Evolutionary conservation across 257 asterid genomes (phyloP), one percentile per base, ranked within the genome.

Genomic region (Solanum paucissectum): DNA sequence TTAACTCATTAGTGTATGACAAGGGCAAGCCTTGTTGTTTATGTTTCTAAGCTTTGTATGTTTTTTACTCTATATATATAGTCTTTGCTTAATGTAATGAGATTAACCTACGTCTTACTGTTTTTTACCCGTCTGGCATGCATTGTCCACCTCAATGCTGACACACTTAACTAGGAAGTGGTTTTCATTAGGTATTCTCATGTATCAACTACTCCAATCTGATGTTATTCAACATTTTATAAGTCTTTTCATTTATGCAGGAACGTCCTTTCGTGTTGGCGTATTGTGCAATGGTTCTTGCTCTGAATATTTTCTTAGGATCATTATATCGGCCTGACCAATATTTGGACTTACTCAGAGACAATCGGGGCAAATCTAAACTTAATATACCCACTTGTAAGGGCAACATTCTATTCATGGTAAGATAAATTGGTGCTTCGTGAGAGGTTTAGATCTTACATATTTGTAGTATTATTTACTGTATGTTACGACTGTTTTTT

Each of bases 271-370:
- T 32, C 87, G 86, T 33, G 91, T 83, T 16, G 91, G 73, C 34
- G 89, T 89, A 12, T 89, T 87, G 62, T 81, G 86, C n/a, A 87
- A 72, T 58, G 91, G 86, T 87, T 18, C 52, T 36, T 36, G 91
- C 55, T 29, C 60, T 7, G 83, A 74, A 7, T 89, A 89, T 49
- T 89, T 89, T 64, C 87, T 89, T 34, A 87, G 11, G 91, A 89
- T 86, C 87, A 89, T 37, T 87, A 89, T 66, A 83, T 83, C 6
- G 88, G 86, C 62, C 64, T 87, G 75, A 83, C 64, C 69, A 89
- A 82, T 87, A 83, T 87, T 42, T 89, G 91, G 91, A 89, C 91
- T 37, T 89, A 87, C 69, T 58, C 89, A 25, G 89, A 89, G 58
- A 87, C 74, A 40, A 74, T 34, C n/a, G 88, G 89, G 33, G 86